Evolutionary conservation across 2,329 filamentous ascomycete species (phyloP).

Genomic region (Beauveria brongniartii): DNA sequence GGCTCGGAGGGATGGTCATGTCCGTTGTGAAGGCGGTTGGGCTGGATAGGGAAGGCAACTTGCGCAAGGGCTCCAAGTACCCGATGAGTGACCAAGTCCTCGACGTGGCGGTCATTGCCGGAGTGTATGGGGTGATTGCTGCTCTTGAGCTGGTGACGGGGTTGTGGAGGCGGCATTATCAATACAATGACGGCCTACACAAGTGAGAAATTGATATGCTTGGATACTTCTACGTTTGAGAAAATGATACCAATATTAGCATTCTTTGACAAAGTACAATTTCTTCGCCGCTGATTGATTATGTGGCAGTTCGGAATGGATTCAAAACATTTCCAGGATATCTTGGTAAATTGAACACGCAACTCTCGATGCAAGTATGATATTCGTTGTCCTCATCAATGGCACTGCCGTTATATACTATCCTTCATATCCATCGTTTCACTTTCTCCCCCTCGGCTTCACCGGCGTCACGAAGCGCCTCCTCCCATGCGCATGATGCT

Average conservation of each 20-base stretch:
- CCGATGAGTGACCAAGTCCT: constrained; percentile 9
- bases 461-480: constrained; percentile 2
- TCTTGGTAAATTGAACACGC: not conserved
- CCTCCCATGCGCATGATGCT: not conserved
- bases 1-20: constrained; percentile 2
- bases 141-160: not conserved
- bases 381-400: not conserved
- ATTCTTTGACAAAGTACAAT: not conserved
- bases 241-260: not conserved
- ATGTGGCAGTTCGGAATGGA: no score
- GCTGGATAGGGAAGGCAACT: not conserved
- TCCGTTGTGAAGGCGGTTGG: constrained; percentile 5
- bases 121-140: constrained; percentile 2
- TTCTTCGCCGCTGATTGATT: not conserved
- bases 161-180: not conserved
- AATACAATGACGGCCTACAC: not conserved
- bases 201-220: not conserved
- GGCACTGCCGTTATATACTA: not conserved
- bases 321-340: not conserved
- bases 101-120: constrained; percentile 8
- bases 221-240: not conserved
- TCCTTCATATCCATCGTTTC: not conserved
- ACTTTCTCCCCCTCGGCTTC: not conserved
- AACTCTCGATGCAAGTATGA: not conserved
- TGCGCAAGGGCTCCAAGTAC: constrained; percentile 6